phyloP scores from a whole-genome alignment of 2,329 filamentous ascomycete species.

The Alternaria sp. region DNA sequence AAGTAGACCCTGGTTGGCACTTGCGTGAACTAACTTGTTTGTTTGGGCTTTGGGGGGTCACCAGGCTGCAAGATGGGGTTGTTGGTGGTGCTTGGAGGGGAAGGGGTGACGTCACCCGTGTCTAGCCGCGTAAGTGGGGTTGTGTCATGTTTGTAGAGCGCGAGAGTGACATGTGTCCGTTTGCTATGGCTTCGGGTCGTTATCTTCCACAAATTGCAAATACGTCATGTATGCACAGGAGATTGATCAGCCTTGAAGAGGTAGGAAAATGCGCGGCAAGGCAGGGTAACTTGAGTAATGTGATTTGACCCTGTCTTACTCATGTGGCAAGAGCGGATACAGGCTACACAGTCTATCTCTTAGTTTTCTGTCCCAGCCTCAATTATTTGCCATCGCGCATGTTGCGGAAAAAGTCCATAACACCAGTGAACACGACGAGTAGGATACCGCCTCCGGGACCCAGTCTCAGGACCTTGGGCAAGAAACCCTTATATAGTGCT shows the following conservation, averaged over 20 bases:
- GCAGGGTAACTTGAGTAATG: neutral
- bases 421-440: conserved; percentile 84
- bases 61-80: conserved; percentile 28
- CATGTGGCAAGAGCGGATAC: conserved; percentile 1
- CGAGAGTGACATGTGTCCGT: conserved; percentile 4
- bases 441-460: conserved; percentile 78
- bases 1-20: conserved; percentile 18
- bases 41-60: conserved; percentile 18
- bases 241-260: no score
- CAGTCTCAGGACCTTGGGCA: conserved; percentile 87
- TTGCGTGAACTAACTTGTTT: conserved; percentile 26
- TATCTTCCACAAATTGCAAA: neutral
- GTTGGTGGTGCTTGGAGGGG: conserved; percentile 10
- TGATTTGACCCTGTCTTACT: conserved; percentile 3
- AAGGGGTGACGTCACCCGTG: conserved; percentile 35
- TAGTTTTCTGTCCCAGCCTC: neutral
- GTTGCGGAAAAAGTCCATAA: conserved; percentile 91
- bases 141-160: conserved; percentile 2
- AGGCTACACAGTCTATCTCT: neutral
- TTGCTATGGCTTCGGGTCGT: neutral
- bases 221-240: neutral
- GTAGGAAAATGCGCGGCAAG: neutral
- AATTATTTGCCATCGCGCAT: conserved; percentile 58
- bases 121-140: conserved; percentile 24
- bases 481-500: conserved; percentile 96